Base-by-base conservation (phyloP, 371 early-diverging fungal species). In the Syncephalis plumigaleata region DNA sequence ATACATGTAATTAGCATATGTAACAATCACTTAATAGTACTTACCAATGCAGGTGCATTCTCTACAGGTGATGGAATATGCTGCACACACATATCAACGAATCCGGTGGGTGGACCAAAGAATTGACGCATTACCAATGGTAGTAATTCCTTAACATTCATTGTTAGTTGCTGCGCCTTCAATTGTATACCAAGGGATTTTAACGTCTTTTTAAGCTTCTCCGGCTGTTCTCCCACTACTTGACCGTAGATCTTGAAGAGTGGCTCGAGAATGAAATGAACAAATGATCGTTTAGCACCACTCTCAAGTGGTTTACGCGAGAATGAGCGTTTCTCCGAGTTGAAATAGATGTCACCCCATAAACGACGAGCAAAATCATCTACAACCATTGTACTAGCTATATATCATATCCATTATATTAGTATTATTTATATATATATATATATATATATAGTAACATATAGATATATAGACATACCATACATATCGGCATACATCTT, bases 271-370 rank as follows among this genome's bases (percentile, higher is more conserved):
- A 98, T 81, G 56, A 98, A 98, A 57, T 94, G 87, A n/a, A 91
- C 81, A 68, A 98, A 98, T 7, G 91, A 73, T n/a, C 90, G 75
- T 56, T 74, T 68, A 39, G 65, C 63, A 20, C 67, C 57, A 5
- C 65, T 62, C 37, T 70, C 71, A 50, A 71, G 42, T 9, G 79
- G 58, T 53, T 77, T 71, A 24, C 86, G 77, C 37, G 78, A 70
- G 68, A 97, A 97, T 7, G 72, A 71, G 22, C 91, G 74, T 20
- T 72, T 74, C 40, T 74, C 73, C 0, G 75, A 57, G 55, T 92
- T 81, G 62, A 78, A 92, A 60, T 79, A 92, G n/a, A 96, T 72
- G 57, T 98, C 91, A 31, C 97, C 97, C 98, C 98, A 98, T 17
- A 98, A 68, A 16, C 96, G 83, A 56, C 73, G 68, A 2, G 90